Base-by-base conservation (phyloP, 2,329 filamentous ascomycete genomes). In the Beauveria sp. region DNA sequence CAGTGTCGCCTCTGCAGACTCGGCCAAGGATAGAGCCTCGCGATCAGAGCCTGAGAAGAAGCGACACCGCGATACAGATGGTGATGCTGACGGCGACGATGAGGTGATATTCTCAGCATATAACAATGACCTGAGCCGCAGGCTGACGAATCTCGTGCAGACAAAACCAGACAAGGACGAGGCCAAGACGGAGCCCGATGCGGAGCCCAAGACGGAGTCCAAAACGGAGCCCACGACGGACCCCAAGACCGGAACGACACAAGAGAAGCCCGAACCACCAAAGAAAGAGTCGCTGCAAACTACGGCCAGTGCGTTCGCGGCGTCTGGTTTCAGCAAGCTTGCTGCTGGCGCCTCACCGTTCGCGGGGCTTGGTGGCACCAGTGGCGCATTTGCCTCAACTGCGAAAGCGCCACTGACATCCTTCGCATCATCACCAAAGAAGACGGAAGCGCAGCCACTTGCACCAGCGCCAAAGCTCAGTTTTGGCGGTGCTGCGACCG, bases 281-380 rank as follows among this genome's bases (percentile, higher is more conserved):
- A 70, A 70, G 52, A 65, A 72, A 60, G 67, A 70, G 55, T 49
- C 65, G 70, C 51, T 43, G 30, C 51, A 72, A 57, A 81, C 84
- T 20, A 85, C 87, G 7, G 64, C 79, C 14, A 82, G 83, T 10
- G 84, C 86, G 6, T 92, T 92, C 71, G 84, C 85, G 24, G 80
- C 79, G 53, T 92, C 89, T 3, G 84, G 82, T 20, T 86, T 92
- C 69, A 83, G 86, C 58, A 85, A 86, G 58, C 82, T 91, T 60
- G 81, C 87, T 8, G 76, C 81, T 26, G 81, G 83, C 5, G 77
- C 81, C 28, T 91, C 88, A 4, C 86, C 86, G 0, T 90, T 90
- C 69, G 84, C 85, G 45, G 71, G 78, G 20, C 69, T 88, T 50
- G 81, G 81, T 46, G 72, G 70, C 61, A 75, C 74, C 6, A 77